Evolutionary conservation across 441 rosid genomes (phyloP).

Genomic region (Sinapis alba): DNA sequence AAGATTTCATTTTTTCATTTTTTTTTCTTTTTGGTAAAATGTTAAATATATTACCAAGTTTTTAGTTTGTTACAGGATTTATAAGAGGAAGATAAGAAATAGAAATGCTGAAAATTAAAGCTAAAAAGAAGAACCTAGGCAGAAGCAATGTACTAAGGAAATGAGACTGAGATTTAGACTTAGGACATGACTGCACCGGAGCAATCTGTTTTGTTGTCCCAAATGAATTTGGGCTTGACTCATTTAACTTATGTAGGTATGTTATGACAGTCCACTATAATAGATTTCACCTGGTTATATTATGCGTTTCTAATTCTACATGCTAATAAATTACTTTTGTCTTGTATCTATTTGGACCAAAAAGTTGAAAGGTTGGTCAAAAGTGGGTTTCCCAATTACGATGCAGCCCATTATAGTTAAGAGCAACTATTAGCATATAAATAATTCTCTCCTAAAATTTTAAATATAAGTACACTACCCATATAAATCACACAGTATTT

Average conservation of each 20-base stretch:
- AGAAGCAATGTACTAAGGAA: too few species aligned
- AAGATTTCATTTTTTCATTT: too few species aligned
- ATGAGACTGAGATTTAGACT: too few species aligned
- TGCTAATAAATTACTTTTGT: slow-evolving; percentile 21
- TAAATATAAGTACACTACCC: slow-evolving; percentile 13
- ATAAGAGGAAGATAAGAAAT: too few species aligned
- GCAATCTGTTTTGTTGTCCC: neutral
- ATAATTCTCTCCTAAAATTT: neutral
- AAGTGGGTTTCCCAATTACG: slow-evolving; percentile 38
- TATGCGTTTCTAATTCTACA: slow-evolving; percentile 20
- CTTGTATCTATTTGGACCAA: slow-evolving; percentile 33
- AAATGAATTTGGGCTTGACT: neutral
- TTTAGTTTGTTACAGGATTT: too few species aligned
- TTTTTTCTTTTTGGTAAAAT: too few species aligned
- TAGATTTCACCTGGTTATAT: slow-evolving; percentile 12
- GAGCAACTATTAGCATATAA: neutral
- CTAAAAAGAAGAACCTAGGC: too few species aligned
- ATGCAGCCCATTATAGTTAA: slow-evolving; percentile 41
- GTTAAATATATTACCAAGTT: too few species aligned
- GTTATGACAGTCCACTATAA: neutral
- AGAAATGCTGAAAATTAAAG: too few species aligned
- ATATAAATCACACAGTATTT: slow-evolving; percentile 18
- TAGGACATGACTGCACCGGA: too few species aligned
- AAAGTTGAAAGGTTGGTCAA: slow-evolving; percentile 44
- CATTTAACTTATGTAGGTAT: neutral